A percentile compares a stretch with the other conserved stretches of the same genome.
Evolutionary conservation across 2,329 filamentous ascomycete species (phyloP).

Genomic region (Talaromyces sp.): DNA sequence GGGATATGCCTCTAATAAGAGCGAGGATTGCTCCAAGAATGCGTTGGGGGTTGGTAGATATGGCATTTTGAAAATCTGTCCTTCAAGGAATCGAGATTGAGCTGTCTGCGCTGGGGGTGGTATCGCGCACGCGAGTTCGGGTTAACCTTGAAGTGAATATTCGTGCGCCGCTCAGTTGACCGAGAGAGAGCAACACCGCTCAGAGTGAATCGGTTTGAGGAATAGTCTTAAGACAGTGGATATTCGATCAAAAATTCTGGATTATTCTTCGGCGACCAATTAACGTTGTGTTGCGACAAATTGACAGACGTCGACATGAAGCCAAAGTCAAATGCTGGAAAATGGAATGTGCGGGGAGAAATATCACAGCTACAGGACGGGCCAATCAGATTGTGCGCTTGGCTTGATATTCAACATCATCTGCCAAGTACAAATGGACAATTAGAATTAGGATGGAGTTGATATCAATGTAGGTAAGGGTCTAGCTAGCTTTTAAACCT

Average conservation of each 20-base stretch:
- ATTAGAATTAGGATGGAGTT: too few species aligned
- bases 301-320: neutral
- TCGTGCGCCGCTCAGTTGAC: neutral
- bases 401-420: neutral
- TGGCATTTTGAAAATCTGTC: constrained; percentile 59
- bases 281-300: neutral
- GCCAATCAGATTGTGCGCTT: constrained; percentile 9
- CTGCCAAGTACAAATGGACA: neutral
- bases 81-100: neutral
- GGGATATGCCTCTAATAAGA: constrained; percentile 82
- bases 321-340: constrained; percentile 1
- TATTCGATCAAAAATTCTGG: neutral
- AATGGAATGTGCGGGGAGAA: constrained; percentile 14
- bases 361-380: neutral
- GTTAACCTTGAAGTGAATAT: neutral
- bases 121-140: neutral
- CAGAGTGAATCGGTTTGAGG: neutral
- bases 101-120: neutral
- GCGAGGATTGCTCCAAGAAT: constrained; percentile 84
- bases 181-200: too few species aligned
- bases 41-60: constrained; percentile 78
- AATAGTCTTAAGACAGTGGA: neutral
- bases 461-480: neutral
- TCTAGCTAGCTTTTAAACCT: neutral
- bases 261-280: too few species aligned